Conservation (phyloP, 805 yeast genomes). For the Suhomyces kilbournensis region DNA sequence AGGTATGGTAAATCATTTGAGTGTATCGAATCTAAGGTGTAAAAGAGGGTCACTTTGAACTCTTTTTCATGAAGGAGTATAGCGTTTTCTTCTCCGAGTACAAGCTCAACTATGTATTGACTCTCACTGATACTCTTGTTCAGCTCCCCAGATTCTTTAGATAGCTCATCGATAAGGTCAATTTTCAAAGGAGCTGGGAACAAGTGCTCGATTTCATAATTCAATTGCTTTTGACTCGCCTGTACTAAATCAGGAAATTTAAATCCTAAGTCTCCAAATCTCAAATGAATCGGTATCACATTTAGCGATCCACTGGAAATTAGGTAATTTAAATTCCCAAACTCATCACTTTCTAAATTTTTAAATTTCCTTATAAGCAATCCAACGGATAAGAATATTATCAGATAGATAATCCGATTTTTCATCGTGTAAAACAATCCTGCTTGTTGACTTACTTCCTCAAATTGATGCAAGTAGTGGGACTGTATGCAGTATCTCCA, state of each 20-base stretch:
- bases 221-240: slow-evolving; percentile 41
- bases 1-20: slow-evolving; percentile 62
- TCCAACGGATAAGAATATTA: background rate
- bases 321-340: background rate
- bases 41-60: slow-evolving; percentile 39
- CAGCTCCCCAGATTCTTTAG: background rate
- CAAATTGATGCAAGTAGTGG: background rate
- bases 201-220: slow-evolving; percentile 14
- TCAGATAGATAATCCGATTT: background rate
- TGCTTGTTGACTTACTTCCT: background rate
- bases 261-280: slow-evolving; percentile 40
- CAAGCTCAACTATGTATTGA: slow-evolving; percentile 32
- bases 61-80: slow-evolving; percentile 42
- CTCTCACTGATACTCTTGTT: background rate
- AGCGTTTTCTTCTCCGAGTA: slow-evolving; percentile 41
- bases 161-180: slow-evolving; percentile 10
- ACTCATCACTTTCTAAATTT: background rate
- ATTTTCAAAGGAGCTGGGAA: slow-evolving; percentile 9
- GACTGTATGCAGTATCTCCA: background rate
- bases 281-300: slow-evolving; percentile 22
- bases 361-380: background rate
- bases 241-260: slow-evolving; percentile 64
- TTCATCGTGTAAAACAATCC: background rate
- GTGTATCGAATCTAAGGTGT: slow-evolving; percentile 44
- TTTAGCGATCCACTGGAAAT: background rate